Base-by-base conservation (phyloP, 2,329 filamentous ascomycete species). In the Verticillium zaregamsianum region DNA sequence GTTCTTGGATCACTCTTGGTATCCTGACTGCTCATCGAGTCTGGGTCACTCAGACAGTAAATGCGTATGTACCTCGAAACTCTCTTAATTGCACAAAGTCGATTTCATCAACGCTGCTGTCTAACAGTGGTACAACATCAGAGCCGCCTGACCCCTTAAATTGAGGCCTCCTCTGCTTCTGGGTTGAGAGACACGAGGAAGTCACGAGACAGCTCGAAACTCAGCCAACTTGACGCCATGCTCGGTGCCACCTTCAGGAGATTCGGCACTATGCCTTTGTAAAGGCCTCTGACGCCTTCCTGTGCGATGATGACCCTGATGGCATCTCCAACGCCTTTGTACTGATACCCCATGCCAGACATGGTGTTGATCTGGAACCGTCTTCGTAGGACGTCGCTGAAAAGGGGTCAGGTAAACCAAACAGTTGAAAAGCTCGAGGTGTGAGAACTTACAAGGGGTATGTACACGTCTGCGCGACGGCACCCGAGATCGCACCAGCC, bases 321-420 rank as follows among this genome's bases (percentile, higher is more conserved):
- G 3, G 95, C 95, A 72, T 97, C 92, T 65, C 86, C 82, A 54
- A 99, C 89, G 7, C 89, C 90, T 70, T 91, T 93, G 80, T 99
- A 99, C 73, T 94, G 87, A 77, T 97, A 98, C 58, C 95, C 95
- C 88, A 99, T 94, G 59, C 95, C 95, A 57, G 91, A 92, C 95
- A 99, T 99, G 60, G 95, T 97, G 77, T 99, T 99, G 79, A 99
- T 95, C 73, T 99, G 95, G 75, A 99, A 99, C 58, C 95, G 87
- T 63, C 95, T 88, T 35, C 95, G 91, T 60, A 99, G 82, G 2
- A 99, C 94, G 73, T 97, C 93, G 73, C 92, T 95, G 9, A 14
- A 57, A 5, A 20, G 11, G 15, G 59, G n/a, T 33, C 72, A 63
- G 73, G 72, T 69, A 65, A 60, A 33, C 11, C 33, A 49, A 2